Evolutionary conservation across 1,284 basidiomycete genomes (phyloP), one percentile per base, ranked within the genome.

Genomic region (Tilletia setariae): DNA sequence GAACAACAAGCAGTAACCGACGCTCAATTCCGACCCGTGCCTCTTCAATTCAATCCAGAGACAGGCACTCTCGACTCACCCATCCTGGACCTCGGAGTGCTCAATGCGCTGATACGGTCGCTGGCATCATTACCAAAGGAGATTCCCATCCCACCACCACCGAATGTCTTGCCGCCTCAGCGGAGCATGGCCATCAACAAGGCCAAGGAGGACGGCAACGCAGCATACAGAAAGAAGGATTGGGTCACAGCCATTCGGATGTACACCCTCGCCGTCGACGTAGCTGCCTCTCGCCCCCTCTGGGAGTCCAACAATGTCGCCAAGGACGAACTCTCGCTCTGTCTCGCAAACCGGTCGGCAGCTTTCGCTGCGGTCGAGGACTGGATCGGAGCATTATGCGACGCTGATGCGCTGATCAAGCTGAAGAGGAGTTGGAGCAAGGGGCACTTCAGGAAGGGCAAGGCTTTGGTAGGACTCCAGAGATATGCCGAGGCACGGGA

Each of bases 401-500:
- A 98, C 80, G 94, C 94, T 0, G 93, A 98, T 71, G 89, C 90
- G 1, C 93, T 97, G 74, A 90, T 95, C 56, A 84, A 88, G 73
- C 84, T 97, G 67, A 91, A 92, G 82, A 86, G 90, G 68, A 89
- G 89, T 32, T 98, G 95, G 95, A 89, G 90, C 76, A 98, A 98
- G 83, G 95, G 94, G 0, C 93, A 98, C 82, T 96, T 95, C 86
- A 86, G 95, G 73, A 95, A 90, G 76, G 92, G 91, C 2, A 91
- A 91, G 82, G 93, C 95, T 0, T 85, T 98, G 59, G 85, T 91
- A 3, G 92, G 88, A n/a, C 85, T 98, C 67, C 86, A 86, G 15
- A 85, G 86, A 62, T 84, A 87, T 66, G 85, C 89, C 44, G 93
- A 96, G 66, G 94, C 94, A 1, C 88, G 87, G 72, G 91, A 94